Percentiles rank a stretch among this genome's conserved stretches.
Conservation (phyloP, 78 protist species). For the Dictyostelium purpureum region DNA sequence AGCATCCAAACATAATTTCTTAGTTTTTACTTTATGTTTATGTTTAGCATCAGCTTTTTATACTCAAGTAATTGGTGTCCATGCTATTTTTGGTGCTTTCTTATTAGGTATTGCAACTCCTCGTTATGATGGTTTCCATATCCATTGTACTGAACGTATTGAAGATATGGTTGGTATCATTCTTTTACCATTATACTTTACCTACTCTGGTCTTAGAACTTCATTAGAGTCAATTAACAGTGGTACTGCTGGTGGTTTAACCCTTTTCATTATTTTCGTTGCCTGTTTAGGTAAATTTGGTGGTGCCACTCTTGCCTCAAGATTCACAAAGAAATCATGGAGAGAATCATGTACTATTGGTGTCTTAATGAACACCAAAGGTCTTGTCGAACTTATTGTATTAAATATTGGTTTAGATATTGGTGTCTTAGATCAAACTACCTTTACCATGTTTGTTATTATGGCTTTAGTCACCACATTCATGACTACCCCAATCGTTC, state of each 20-base stretch:
- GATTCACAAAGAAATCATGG: conserved; percentile 53
- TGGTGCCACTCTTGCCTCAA: conserved; percentile 53
- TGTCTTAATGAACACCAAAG: conserved; percentile 86
- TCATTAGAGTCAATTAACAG: conserved; percentile 25
- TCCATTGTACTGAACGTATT: conserved; percentile 49
- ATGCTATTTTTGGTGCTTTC: conserved; percentile 85
- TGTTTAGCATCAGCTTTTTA: conserved; percentile 43
- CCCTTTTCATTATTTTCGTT: conserved; percentile 53
- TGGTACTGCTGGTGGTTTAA: conserved; percentile 76
- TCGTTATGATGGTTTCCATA: conserved; percentile 46
- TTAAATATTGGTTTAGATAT: conserved; percentile 81
- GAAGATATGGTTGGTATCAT: conserved; percentile 70
- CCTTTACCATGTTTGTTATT: conserved; percentile 82
- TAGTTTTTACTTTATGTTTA: neutral
- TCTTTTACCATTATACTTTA: conserved; percentile 80
- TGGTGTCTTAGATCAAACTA: conserved; percentile 18
- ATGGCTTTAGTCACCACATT: conserved; percentile 86
- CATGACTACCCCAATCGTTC: conserved; percentile 83
- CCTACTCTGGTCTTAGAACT: conserved; percentile 75
- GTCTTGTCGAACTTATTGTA: conserved; percentile 84
- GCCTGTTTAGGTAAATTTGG: conserved; percentile 72
- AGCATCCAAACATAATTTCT: conserved; percentile 33
- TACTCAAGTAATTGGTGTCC: conserved; percentile 84
- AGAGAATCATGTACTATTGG: conserved; percentile 79
- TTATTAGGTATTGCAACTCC: conserved; percentile 73